phyloP scores from a whole-genome alignment of 2,329 filamentous ascomycete genomes.

The Leptodontidium sp. region DNA sequence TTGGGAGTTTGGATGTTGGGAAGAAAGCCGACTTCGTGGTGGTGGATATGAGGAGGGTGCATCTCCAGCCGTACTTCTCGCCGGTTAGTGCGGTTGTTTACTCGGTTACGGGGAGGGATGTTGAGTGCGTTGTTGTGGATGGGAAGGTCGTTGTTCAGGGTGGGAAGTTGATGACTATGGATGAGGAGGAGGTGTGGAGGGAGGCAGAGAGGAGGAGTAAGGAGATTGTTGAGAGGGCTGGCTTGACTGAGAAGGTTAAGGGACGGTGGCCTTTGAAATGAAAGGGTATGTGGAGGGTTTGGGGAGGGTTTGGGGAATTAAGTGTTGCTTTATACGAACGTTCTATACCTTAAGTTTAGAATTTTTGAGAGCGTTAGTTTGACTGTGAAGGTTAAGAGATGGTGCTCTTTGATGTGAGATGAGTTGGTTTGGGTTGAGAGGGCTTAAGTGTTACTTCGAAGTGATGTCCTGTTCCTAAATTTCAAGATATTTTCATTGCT shows the following conservation, averaged over 20 bases:
- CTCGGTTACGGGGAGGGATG: conserved; percentile 53
- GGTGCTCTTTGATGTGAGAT: too few species aligned
- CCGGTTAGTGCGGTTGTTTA: conserved; percentile 55
- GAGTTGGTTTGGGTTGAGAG: too few species aligned
- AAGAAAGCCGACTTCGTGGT: conserved; percentile 65
- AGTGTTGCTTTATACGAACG: neutral
- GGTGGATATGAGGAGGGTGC: conserved; percentile 51
- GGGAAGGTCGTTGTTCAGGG: conserved; percentile 50
- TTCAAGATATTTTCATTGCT: too few species aligned
- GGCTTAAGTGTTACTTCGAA: too few species aligned
- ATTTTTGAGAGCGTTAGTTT: too few species aligned
- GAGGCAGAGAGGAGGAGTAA: conserved; percentile 48
- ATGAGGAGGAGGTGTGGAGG: conserved; percentile 51
- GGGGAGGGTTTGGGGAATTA: neutral
- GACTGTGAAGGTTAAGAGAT: too few species aligned
- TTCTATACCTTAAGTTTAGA: too few species aligned
- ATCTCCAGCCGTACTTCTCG: conserved; percentile 30
- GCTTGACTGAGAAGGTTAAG: conserved; percentile 48
- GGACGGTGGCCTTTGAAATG: conserved; percentile 49
- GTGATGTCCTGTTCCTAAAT: too few species aligned
- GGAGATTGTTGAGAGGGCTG: conserved; percentile 51
- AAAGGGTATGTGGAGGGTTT: neutral
- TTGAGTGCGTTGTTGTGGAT: conserved; percentile 54
- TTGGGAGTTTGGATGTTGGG: conserved; percentile 53
- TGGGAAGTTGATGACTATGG: conserved; percentile 49